Evolutionary conservation across 805 yeast genomes (phyloP), one percentile per base, ranked within the genome.

Genomic region (Hanseniaspora meyeri): DNA sequence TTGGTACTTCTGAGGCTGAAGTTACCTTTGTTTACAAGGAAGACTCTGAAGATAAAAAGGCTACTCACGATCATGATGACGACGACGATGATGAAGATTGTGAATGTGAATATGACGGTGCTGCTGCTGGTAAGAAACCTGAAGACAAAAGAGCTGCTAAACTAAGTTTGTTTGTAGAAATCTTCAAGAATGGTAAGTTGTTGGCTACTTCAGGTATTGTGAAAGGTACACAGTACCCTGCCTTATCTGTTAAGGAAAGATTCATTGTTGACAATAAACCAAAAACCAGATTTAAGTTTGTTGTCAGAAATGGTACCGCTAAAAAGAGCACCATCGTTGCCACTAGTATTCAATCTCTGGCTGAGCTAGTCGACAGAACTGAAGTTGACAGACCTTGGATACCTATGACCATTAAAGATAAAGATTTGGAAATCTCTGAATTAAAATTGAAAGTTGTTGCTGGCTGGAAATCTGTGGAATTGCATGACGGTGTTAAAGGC

Each of bases 381-480:
- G 87, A 81, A 65, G 87, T 85, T 59, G 90, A 85, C 43, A 82
- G 79, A 60, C 79, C 79, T 55, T 85, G 95, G 91, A 80, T 85
- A 67, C 80, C 86, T 46, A 73, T 91, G 63, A 38, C 7, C 8
- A 43, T 55, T 14, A 49, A 43, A n/a, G 54, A 55, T 20, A 70
- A 79, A 16, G 76, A 75, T 19, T 20, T 38, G n/a, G 48, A 45
- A 14, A 45, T 50, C 57, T 85, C 88, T 51, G 69, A 73, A 49
- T 97, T 96, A 57, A 87, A 85, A 62, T 74, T 87, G 43, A 79
- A 81, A 61, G 66, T 93, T 57, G 70, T 77, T 4, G 80, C 93
- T 32, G 70, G 73, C 54, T 93, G 96, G 96, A 88, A 84, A 69
- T 91, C 97, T 9, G 95, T 90, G 52, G 80, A 77, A 32, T 70